Conservation (phyloP, 805 yeast genomes). For the Cyberlindnera misumaiensis region DNA sequence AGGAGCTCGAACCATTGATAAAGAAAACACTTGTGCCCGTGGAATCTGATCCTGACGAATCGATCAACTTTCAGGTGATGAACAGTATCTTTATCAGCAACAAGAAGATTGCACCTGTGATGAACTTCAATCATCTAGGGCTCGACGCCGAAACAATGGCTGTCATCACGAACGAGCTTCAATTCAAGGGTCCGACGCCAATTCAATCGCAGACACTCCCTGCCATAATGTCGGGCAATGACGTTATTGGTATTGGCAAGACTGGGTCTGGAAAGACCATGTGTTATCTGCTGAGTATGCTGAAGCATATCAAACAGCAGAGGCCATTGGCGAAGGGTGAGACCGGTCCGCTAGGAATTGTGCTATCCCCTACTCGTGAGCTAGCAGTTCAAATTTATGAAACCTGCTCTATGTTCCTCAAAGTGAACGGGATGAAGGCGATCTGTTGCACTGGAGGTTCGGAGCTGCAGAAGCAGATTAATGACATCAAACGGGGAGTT, state of each 20-base stretch:
- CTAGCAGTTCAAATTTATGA: constrained; percentile 76
- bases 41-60: constrained; percentile 42
- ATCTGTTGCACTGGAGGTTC: constrained; percentile 92
- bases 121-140: constrained; percentile 78
- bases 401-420: constrained; percentile 55
- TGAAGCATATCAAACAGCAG: constrained; percentile 79
- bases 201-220: constrained; percentile 92
- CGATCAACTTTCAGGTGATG: constrained; percentile 54
- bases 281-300: constrained; percentile 76
- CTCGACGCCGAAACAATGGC: constrained; percentile 53
- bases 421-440: constrained; percentile 41
- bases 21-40: constrained; percentile 56
- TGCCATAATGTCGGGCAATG: constrained; percentile 81
- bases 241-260: constrained; percentile 89
- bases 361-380: constrained; percentile 90
- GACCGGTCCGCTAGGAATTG: constrained; percentile 71
- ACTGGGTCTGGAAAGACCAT: constrained; percentile 97
- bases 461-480: constrained; percentile 73
- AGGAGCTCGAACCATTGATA: constrained; percentile 46
- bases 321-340: constrained; percentile 39
- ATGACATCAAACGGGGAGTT: constrained; percentile 68
- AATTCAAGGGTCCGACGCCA: constrained; percentile 66
- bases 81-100: constrained; percentile 36
- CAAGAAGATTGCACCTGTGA: constrained; percentile 45
- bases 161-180: constrained; percentile 42